Percentiles rank a stretch among this genome's conserved stretches.
Conservation (phyloP, 257 asterid genomes). For the Solanum ahanhuiri region DNA sequence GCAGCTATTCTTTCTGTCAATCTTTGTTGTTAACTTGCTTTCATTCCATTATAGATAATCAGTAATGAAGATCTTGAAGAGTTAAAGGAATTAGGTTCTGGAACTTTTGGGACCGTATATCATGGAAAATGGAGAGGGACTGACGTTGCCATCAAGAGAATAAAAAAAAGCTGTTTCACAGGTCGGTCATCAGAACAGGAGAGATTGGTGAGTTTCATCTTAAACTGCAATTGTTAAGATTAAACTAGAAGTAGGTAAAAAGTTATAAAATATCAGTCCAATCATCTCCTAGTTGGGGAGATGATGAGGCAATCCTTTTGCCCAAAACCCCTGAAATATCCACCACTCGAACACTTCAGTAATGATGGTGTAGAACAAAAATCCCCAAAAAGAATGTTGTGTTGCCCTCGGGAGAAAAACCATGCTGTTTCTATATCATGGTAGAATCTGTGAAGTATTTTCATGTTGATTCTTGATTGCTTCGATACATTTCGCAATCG, state of each 20-base stretch:
- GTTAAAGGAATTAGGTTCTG: constrained; percentile 85
- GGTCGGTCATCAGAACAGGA: constrained; percentile 88
- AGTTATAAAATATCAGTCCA: neutral
- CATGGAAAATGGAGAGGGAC: constrained; percentile 98
- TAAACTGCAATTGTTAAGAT: neutral
- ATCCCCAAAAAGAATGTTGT: neutral
- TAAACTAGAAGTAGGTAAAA: neutral
- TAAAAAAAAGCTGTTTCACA: constrained; percentile 73
- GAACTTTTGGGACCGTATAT: constrained; percentile 91
- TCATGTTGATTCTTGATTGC: neutral
- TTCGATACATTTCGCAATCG: too few species aligned
- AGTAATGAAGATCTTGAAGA: constrained; percentile 82
- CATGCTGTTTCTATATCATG: neutral
- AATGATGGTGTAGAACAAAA: neutral
- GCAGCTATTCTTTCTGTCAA: neutral
- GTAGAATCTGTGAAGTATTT: neutral
- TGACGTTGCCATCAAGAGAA: constrained; percentile 88
- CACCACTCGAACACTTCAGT: neutral
- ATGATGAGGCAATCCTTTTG: neutral
- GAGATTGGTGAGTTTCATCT: constrained; percentile 42
- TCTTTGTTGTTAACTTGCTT: neutral
- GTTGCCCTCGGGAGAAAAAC: neutral
- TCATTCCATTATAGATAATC: constrained; percentile 42
- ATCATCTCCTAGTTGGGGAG: neutral
- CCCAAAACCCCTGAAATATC: neutral